A percentile compares a stretch with the other conserved stretches of the same genome.
Evolutionary conservation across 2,329 filamentous ascomycete species (phyloP).

Genomic region (Cladosporium sphaerospermum): DNA sequence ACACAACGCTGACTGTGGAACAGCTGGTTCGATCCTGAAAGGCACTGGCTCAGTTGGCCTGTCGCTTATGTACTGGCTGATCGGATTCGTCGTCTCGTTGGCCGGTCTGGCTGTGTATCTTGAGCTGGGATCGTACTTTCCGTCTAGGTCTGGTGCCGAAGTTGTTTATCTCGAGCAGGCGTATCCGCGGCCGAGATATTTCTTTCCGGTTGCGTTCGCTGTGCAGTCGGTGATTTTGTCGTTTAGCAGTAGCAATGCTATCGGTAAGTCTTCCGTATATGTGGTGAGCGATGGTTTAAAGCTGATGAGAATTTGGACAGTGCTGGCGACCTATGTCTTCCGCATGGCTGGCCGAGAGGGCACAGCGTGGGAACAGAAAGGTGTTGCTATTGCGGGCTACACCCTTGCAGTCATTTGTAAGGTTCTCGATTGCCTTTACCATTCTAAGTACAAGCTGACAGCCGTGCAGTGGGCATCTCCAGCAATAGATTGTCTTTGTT

Average conservation of each 20-base stretch:
- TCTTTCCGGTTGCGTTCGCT: conserved; percentile 60
- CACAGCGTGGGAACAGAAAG: conserved; percentile 59
- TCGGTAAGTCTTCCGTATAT: conserved; percentile 34
- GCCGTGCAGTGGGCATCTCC: conserved; percentile 18
- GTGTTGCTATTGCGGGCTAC: conserved; percentile 59
- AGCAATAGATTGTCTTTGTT: conserved; percentile 51
- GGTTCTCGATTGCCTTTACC: conserved; percentile 19
- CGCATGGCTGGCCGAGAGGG: conserved; percentile 47
- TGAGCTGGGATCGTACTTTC: conserved; percentile 60
- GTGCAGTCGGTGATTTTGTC: conserved; percentile 58
- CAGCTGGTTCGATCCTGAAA: conserved; percentile 53
- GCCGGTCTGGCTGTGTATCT: conserved; percentile 55
- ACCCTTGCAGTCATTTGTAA: conserved; percentile 44
- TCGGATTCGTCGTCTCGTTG: conserved; percentile 55
- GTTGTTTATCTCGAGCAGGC: conserved; percentile 65
- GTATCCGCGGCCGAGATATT: conserved; percentile 56
- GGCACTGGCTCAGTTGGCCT: conserved; percentile 58
- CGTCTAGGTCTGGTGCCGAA: conserved; percentile 59
- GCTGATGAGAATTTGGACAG: neutral
- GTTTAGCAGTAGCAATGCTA: conserved; percentile 60
- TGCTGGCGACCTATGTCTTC: conserved; percentile 57
- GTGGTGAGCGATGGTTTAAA: neutral
- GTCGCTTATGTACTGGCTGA: conserved; percentile 57
- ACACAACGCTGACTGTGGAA: neutral
- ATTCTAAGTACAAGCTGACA: neutral